These are phyloP conservation scores for Monilinia fructigena DNA, from an alignment of 2,329 filamentous ascomycete species.

Conservation along the genomic window DNA sequence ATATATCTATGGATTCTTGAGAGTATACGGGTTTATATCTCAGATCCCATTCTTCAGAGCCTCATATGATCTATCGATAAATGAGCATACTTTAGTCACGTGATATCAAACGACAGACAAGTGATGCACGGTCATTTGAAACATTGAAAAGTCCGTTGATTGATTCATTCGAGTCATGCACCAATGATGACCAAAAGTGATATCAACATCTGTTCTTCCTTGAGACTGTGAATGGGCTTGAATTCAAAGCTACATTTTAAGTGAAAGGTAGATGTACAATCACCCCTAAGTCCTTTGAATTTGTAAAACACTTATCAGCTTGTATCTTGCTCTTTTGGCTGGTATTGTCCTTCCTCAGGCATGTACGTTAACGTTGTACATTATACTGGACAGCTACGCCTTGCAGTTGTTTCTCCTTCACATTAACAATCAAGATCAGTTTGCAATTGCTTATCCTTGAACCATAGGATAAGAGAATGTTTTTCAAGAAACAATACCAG, in stretches of 20 bases:
- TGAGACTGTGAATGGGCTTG: too few relatives aligned
- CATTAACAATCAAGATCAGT: slow-evolving; percentile 21
- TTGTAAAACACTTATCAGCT: neutral
- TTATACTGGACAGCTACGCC: neutral
- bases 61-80: neutral
- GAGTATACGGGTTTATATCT: neutral
- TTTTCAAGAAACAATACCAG: slow-evolving; percentile 17
- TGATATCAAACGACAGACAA: neutral
- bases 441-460: slow-evolving; percentile 24
- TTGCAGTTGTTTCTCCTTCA: slow-evolving; percentile 23
- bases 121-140: neutral
- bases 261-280: too few relatives aligned
- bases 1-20: too few relatives aligned
- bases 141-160: neutral
- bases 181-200: neutral
- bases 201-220: too few relatives aligned
- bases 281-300: too few relatives aligned
- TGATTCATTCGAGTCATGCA: neutral
- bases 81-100: neutral
- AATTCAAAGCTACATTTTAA: too few relatives aligned
- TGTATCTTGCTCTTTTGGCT: neutral
- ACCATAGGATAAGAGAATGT: slow-evolving; percentile 23
- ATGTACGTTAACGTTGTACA: slow-evolving; percentile 6
- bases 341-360: neutral
- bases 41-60: neutral